Conservation (phyloP, 2,329 filamentous ascomycete species). For the Penicillium sp. region DNA sequence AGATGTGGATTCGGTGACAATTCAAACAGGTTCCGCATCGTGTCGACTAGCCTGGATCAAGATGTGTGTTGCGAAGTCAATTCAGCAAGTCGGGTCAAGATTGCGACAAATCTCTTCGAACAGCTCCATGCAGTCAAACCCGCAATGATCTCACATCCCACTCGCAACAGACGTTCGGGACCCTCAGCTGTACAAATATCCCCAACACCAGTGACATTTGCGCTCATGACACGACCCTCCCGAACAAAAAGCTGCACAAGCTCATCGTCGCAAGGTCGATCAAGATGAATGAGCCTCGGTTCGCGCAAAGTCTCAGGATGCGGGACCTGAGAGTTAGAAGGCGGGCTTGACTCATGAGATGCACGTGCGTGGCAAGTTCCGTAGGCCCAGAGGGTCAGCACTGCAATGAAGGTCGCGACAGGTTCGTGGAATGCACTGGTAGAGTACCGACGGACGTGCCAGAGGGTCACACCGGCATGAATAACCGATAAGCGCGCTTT, state of each 20-base stretch:
- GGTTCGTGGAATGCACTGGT: conserved; percentile 53
- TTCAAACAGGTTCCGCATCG: conserved; percentile 4
- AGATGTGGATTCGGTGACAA: not conserved
- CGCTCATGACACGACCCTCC: conserved; percentile 52
- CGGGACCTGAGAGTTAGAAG: conserved; percentile 1
- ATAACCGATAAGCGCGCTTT: conserved; percentile 60
- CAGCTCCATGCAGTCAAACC: conserved; percentile 38
- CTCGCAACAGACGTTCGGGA: conserved; percentile 38
- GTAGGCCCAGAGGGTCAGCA: conserved; percentile 53
- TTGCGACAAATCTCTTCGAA: conserved; percentile 34
- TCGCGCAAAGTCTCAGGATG: conserved; percentile 26
- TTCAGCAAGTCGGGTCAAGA: conserved; percentile 36
- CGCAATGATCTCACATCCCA: conserved; percentile 43
- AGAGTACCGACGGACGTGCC: conserved; percentile 55
- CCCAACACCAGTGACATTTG: conserved; percentile 55
- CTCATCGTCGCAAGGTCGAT: conserved; percentile 60
- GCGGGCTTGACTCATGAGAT: conserved; percentile 33
- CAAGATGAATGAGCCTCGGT: conserved; percentile 53
- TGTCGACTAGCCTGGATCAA: conserved; percentile 2
- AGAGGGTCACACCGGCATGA: conserved; percentile 55
- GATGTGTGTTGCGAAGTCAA: conserved; percentile 12
- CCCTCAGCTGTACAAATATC: conserved; percentile 47
- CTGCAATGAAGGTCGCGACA: conserved; percentile 47
- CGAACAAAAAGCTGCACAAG: conserved; percentile 59
- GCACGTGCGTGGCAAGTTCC: conserved; percentile 33